phyloP scores from a whole-genome alignment of 352 stramenopile species.

The Globisporangium abappressorium region DNA sequence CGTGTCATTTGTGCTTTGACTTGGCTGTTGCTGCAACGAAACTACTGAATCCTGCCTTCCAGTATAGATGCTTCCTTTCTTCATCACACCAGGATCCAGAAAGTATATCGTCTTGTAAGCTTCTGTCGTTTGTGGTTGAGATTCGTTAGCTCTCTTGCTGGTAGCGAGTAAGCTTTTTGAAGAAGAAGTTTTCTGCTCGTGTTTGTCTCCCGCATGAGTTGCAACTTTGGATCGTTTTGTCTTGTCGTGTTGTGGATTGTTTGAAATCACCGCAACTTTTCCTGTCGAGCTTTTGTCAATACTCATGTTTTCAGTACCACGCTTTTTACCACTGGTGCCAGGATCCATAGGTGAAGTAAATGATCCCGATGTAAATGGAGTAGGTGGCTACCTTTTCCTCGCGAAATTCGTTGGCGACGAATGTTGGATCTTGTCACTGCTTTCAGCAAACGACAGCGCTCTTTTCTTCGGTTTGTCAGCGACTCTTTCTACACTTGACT shows the following conservation, averaged over 20 bases:
- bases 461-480: not conserved
- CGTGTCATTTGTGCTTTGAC: not conserved
- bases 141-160: not conserved
- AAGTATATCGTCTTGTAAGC: not conserved
- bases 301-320: not conserved
- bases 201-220: not conserved
- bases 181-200: not conserved
- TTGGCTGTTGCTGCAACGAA: not conserved
- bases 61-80: too few species aligned
- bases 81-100: not conserved
- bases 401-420: not conserved
- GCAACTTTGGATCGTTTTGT: not conserved
- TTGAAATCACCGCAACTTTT: not conserved
- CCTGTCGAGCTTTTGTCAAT: not conserved
- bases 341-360: not conserved
- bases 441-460: slow-evolving; percentile 1
- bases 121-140: not conserved
- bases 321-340: not conserved
- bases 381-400: not conserved
- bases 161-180: not conserved
- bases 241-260: not conserved
- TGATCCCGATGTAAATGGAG: not conserved
- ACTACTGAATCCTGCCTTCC: too few species aligned
- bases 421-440: too few species aligned
- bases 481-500: not conserved